phyloP scores from a whole-genome alignment of 768 basidiomycete species.

The Suillus cothurnatus region DNA sequence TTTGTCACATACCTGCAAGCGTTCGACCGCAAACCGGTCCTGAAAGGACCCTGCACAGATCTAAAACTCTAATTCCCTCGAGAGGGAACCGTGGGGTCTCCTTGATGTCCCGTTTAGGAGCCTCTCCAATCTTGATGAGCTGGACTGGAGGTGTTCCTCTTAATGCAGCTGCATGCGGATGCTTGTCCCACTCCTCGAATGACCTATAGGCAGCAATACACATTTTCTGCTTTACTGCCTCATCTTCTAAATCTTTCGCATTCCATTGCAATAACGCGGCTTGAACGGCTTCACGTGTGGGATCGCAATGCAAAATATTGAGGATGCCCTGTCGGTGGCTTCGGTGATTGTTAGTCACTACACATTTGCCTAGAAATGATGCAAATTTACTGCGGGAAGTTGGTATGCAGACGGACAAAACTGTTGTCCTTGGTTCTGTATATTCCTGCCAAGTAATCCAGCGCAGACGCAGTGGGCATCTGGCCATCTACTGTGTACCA shows the following conservation, averaged over 20 bases:
- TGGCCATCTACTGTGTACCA: constrained; percentile 50
- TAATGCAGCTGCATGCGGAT: constrained; percentile 49
- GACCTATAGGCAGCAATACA: constrained; percentile 54
- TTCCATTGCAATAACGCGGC: constrained; percentile 43
- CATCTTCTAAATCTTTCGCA: constrained; percentile 49
- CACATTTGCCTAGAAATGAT: not conserved
- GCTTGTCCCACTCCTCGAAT: constrained; percentile 50
- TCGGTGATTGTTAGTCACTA: not conserved
- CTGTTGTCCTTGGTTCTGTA: constrained; percentile 53
- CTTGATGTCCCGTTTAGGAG: constrained; percentile 36
- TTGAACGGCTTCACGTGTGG: constrained; percentile 40
- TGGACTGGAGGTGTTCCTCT: constrained; percentile 42
- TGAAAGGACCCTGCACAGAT: constrained; percentile 60
- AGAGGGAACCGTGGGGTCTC: constrained; percentile 36
- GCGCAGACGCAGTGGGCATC: constrained; percentile 34
- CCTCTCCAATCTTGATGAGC: constrained; percentile 50
- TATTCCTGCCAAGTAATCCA: constrained; percentile 54
- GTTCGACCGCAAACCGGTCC: constrained; percentile 59
- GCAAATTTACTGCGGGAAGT: constrained; percentile 58
- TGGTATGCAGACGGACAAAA: constrained; percentile 61
- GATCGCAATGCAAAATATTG: constrained; percentile 40
- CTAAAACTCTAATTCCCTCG: constrained; percentile 54
- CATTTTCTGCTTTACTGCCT: constrained; percentile 45
- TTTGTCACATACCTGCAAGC: constrained; percentile 47
- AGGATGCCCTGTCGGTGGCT: constrained; percentile 57